Percentiles rank a stretch among this genome's conserved stretches.
These are phyloP conservation scores for Colletotrichum phormii DNA, from an alignment of 2,329 filamentous ascomycete genomes.

Conservation along the genomic window DNA sequence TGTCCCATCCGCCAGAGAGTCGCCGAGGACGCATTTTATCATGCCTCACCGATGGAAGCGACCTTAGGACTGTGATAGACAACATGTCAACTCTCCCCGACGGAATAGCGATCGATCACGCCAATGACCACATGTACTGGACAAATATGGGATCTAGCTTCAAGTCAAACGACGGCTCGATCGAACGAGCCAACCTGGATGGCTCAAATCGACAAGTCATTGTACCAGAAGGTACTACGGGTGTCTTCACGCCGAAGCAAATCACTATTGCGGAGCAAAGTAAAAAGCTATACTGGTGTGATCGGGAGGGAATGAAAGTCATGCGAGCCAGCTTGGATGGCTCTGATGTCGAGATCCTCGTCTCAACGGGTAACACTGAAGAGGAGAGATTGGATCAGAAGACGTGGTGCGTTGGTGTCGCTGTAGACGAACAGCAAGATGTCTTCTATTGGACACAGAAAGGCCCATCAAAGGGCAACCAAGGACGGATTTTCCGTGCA, in stretches of 20 bases:
- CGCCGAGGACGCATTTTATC: conserved; percentile 15
- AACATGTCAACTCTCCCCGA: conserved; percentile 14
- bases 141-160: conserved; percentile 23
- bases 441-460: conserved; percentile 25
- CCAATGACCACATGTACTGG: conserved; percentile 23
- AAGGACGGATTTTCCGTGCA: conserved; percentile 13
- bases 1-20: neutral
- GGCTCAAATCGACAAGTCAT: conserved; percentile 3
- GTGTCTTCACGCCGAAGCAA: conserved; percentile 25
- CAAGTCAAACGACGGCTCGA: conserved; percentile 20
- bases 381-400: conserved; percentile 2
- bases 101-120: conserved; percentile 13
- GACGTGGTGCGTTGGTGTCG: conserved; percentile 19
- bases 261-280: conserved; percentile 18
- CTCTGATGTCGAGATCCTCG: conserved; percentile 6
- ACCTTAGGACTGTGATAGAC: neutral
- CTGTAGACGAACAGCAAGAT: conserved; percentile 8
- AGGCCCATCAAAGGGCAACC: conserved; percentile 18
- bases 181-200: conserved; percentile 21
- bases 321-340: conserved; percentile 22
- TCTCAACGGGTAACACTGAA: conserved; percentile 12
- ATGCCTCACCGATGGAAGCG: conserved; percentile 10
- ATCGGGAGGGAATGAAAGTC: conserved; percentile 24
- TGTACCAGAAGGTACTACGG: neutral
- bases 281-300: conserved; percentile 22